Percentiles rank a stretch among this genome's conserved stretches.
phyloP scores from a whole-genome alignment of 768 basidiomycete species.

The Mycena floridula region DNA sequence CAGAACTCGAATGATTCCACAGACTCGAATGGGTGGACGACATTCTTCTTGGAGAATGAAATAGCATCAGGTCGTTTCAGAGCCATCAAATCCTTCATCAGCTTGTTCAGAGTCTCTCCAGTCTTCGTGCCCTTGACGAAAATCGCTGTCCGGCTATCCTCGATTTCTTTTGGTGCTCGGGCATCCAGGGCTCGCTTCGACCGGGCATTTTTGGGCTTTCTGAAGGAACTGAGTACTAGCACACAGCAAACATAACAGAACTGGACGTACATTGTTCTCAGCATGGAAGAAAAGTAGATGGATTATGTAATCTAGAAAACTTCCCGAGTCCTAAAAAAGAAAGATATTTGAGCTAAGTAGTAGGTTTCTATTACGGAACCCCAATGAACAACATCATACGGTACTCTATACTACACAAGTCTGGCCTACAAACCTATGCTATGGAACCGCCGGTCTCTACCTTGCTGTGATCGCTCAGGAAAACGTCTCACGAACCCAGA shows the following conservation, averaged over 20 bases:
- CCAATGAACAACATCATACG: too few species aligned
- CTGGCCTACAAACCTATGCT: too few species aligned
- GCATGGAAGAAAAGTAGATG: too few species aligned
- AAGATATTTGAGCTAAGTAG: too few species aligned
- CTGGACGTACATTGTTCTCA: constrained; percentile 7
- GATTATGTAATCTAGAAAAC: too few species aligned
- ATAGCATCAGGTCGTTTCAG: constrained; percentile 89
- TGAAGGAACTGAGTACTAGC: neutral
- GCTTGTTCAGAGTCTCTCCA: constrained; percentile 71
- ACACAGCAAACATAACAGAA: neutral
- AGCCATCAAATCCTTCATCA: constrained; percentile 90
- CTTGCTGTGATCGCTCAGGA: too few species aligned
- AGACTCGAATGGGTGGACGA: constrained; percentile 83
- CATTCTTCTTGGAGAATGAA: constrained; percentile 92
- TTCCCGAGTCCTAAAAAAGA: too few species aligned
- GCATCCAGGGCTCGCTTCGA: constrained; percentile 86
- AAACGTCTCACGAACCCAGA: too few species aligned
- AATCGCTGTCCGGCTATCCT: constrained; percentile 80
- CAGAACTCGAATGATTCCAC: constrained; percentile 81
- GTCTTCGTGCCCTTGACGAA: constrained; percentile 88
- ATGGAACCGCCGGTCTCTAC: too few species aligned
- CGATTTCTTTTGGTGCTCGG: constrained; percentile 83
- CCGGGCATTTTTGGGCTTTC: constrained; percentile 92
- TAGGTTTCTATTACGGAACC: too few species aligned
- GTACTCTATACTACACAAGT: too few species aligned